Evolutionary conservation across 2,329 filamentous ascomycete species (phyloP).

Genomic region (Xylaria digitata): DNA sequence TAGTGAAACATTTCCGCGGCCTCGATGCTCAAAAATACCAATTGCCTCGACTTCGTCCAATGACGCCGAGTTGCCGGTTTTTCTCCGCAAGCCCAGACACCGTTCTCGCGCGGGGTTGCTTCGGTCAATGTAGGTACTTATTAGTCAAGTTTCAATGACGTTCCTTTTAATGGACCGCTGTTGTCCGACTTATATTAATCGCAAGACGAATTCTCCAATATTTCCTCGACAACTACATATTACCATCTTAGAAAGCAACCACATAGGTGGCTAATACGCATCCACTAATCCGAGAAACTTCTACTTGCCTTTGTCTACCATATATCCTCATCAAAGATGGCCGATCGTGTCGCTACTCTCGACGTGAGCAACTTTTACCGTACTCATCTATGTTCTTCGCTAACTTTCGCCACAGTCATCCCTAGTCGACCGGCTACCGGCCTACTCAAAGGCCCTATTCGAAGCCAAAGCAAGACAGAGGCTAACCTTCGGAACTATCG

Average conservation of each 20-base stretch:
- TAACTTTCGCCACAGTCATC: slow-evolving; percentile 62
- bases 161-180: background rate
- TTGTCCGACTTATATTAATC: background rate
- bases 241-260: background rate
- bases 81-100: slow-evolving; percentile 44
- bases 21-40: slow-evolving; percentile 5
- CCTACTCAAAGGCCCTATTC: slow-evolving; percentile 79
- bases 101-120: slow-evolving; percentile 39
- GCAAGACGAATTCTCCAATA: background rate
- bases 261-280: background rate
- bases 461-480: slow-evolving; percentile 80
- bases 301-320: background rate
- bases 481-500: slow-evolving; percentile 84
- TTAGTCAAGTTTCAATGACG: slow-evolving; percentile 6
- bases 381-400: background rate
- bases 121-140: slow-evolving; percentile 1
- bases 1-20: slow-evolving; percentile 14
- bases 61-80: slow-evolving; percentile 49
- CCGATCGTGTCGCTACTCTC: slow-evolving; percentile 46
- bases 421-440: slow-evolving; percentile 75
- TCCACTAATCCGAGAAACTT: background rate
- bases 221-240: background rate
- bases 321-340: slow-evolving; percentile 41
- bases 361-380: slow-evolving; percentile 42
- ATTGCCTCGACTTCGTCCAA: background rate